Evolutionary conservation across 2,329 filamentous ascomycete genomes (phyloP), one percentile per base, ranked within the genome.

Genomic region (Amesomyces nigricolor): DNA sequence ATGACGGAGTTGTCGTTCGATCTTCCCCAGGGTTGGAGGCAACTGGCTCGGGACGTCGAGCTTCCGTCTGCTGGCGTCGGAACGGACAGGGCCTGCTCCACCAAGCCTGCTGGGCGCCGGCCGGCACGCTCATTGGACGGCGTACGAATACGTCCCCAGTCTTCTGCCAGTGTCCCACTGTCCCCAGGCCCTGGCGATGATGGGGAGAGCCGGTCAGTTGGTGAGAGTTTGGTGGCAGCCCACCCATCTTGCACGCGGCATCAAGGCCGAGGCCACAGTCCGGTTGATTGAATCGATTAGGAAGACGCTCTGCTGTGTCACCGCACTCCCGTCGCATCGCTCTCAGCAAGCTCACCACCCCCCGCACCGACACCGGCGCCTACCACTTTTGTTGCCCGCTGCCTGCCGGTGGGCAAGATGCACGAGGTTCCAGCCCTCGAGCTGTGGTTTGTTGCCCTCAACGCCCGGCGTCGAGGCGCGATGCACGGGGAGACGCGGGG

Each of bases 111-210:
- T n/a, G 4, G 22, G n/a, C 14, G 9, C n/a, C 2, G 26, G 43
- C 4, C 35, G 5, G 5, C 17, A 19, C 49, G 45, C 45, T 53
- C 44, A 56, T 53, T 56, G 54, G 54, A 45, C 39, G 16, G 32
- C 54, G n/a, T 56, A 52, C 54, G 49, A 45, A 45, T 22, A 8
- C 11, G 17, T 4, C 43, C 35, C 29, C 37, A 26, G 38, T 44
- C n/a, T 26, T 26, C 6, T 26, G 22, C 6, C 22, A 19, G 17
- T 19, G 17, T 19, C 17, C 17, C 17, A 19, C 17, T 19, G 17
- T 19, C 17, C 17, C 17, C 17, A 19, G 17, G 17, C 22, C 22
- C 22, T 26, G 22, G 22, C 22, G 39, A 10, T 5, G 35, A 29
- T 6, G 6, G 32, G 29, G 35, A 49, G n/a, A 7, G 39, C 19